Base-by-base conservation (phyloP, 2,329 filamentous ascomycete genomes). In the Erysiphe pulchra region DNA sequence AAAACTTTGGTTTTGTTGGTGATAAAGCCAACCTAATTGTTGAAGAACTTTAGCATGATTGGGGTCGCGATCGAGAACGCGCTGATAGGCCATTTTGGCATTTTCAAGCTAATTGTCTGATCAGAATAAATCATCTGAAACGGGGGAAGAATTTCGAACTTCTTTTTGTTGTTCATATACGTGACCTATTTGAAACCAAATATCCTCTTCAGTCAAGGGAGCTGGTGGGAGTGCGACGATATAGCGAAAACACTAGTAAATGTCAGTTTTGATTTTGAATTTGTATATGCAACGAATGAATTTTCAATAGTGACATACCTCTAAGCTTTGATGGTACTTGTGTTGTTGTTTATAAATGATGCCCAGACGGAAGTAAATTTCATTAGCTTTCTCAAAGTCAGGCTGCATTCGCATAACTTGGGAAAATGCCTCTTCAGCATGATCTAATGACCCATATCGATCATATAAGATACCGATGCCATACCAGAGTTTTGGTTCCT, bases 321-420 rank as follows among this genome's bases (percentile, higher is more conserved):
- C 90, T 41, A 95, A 68, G 67, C 86, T 94, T 58, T 92, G 80
- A 45, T 69, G 69, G 60, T 86, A 98, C 61, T 95, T 95, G 50
- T 86, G 79, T 59, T 95, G 90, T 57, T 95, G 87, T 61, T 98
- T 98, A 67, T 95, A 95, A 52, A 98, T 95, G 65, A 98, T 98
- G n/a, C 90, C 90, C 9, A 98, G 71, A 28, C 90, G 76, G 64
- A 98, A 98, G 62, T 95, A 98, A 46, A 98, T 95, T 61, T 98
- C 90, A 57, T 95, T 95, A 47, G 87, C 86, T 69, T 98, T 98
- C 58, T 98, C 90, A 54, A 95, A 95, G 54, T 85, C 79, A 4
- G 87, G 90, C 56, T 93, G 80, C 79, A 98, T 95, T 54, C 84
- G 80, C 90, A 98, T 95, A 50, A 98, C 90, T 58, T 95, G 84